Evolutionary conservation across 2,329 filamentous ascomycete genomes (phyloP).

Genomic region (Talaromyces marneffei): DNA sequence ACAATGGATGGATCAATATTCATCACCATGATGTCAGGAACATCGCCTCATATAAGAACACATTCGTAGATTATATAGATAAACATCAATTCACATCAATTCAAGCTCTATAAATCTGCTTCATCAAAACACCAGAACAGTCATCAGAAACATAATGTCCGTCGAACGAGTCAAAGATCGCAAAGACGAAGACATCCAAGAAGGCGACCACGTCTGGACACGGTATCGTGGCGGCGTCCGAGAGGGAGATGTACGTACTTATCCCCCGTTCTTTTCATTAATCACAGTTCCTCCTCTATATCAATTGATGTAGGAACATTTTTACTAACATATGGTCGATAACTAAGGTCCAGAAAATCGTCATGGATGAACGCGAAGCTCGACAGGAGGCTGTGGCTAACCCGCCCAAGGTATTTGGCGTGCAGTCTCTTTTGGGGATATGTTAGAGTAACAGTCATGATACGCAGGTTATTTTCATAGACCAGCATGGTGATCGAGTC

Average conservation of each 20-base stretch:
- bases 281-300: not conserved
- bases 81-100: not conserved
- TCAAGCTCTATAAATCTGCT: not conserved
- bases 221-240: slow-evolving; percentile 20
- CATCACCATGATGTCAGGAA: slow-evolving; percentile 4
- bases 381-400: slow-evolving; percentile 21
- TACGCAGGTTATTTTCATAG: slow-evolving; percentile 22
- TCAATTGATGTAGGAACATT: not conserved
- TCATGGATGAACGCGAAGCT: slow-evolving; percentile 20
- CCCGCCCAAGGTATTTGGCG: slow-evolving; percentile 20
- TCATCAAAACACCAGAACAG: not conserved
- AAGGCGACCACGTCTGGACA: slow-evolving; percentile 23
- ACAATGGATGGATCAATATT: not conserved
- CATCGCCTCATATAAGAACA: not conserved
- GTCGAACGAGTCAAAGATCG: slow-evolving; percentile 20
- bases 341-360: slow-evolving; percentile 21
- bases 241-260: slow-evolving; percentile 1
- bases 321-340: not conserved
- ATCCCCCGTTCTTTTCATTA: not conserved
- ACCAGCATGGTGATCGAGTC: slow-evolving; percentile 26
- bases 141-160: slow-evolving; percentile 17
- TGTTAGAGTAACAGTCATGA: not conserved
- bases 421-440: not conserved
- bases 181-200: slow-evolving; percentile 19
- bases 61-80: no score